These are phyloP conservation scores for Aspergillus ochraceus DNA, from an alignment of 2,329 filamentous ascomycete species.

Conservation along the genomic window DNA sequence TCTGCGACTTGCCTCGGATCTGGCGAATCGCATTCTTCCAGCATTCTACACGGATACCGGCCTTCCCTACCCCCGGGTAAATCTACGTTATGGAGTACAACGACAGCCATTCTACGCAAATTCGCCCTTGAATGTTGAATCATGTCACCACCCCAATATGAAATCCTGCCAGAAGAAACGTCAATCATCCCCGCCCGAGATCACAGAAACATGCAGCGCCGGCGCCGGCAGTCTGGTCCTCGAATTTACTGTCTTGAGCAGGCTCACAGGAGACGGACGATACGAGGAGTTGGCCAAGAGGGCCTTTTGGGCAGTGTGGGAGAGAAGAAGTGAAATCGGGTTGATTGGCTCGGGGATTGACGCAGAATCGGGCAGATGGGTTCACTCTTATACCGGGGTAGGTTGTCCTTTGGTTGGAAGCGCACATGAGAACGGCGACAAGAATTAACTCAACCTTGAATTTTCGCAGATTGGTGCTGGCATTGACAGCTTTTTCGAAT, in stretches of 20 bases:
- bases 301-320: constrained; percentile 98
- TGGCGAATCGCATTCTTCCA: constrained; percentile 79
- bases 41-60: constrained; percentile 91
- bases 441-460: constrained; percentile 6
- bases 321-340: constrained; percentile 77
- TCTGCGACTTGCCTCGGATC: constrained; percentile 81
- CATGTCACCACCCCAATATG: constrained; percentile 43
- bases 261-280: constrained; percentile 79
- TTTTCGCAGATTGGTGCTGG: constrained; percentile 74
- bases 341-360: constrained; percentile 91
- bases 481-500: constrained; percentile 98
- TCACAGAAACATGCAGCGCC: constrained; percentile 95
- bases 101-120: constrained; percentile 76
- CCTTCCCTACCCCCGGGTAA: constrained; percentile 91
- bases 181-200: constrained; percentile 55
- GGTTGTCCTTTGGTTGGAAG: constrained; percentile 11
- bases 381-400: constrained; percentile 77
- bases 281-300: constrained; percentile 88
- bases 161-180: constrained; percentile 44
- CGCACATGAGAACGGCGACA: not conserved
- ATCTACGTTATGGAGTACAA: constrained; percentile 77
- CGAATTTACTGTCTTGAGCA: constrained; percentile 87
- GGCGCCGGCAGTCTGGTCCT: constrained; percentile 94
- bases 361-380: constrained; percentile 86
- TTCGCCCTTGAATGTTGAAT: constrained; percentile 68